phyloP scores from a whole-genome alignment of 2,329 filamentous ascomycete species.

The Aureobasidium sp. region DNA sequence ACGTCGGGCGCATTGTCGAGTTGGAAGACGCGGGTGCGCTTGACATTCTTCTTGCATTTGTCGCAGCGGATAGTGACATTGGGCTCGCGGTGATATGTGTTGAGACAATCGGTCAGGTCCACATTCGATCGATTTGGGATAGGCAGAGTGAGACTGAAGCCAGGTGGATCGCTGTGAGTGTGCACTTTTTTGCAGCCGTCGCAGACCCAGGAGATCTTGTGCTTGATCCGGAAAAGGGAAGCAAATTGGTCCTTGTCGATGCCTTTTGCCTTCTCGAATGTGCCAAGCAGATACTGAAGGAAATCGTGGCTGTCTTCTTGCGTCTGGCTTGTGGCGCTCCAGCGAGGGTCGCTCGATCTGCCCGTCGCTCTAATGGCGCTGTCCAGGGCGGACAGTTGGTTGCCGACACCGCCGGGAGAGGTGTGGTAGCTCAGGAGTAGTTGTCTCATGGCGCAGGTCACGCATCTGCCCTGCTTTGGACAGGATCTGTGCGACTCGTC shows the following conservation, averaged over 20 bases:
- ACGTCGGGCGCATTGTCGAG: conserved; percentile 19
- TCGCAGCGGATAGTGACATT: conserved; percentile 18
- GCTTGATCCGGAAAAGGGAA: conserved; percentile 15
- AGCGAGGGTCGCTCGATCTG: conserved; percentile 14
- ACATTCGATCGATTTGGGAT: conserved; percentile 12
- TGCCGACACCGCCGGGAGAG: neutral
- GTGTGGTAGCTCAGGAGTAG: conserved; percentile 14
- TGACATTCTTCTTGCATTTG: conserved; percentile 15
- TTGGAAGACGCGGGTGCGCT: conserved; percentile 4
- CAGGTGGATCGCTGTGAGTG: conserved; percentile 8
- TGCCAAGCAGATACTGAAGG: conserved; percentile 14
- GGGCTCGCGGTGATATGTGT: conserved; percentile 14
- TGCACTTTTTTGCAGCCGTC: conserved; percentile 11
- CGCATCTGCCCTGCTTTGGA: conserved; percentile 14
- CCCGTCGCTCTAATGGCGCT: conserved; percentile 14
- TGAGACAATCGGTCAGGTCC: conserved; percentile 16
- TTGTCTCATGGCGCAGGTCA: conserved; percentile 16
- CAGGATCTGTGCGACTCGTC: conserved; percentile 13
- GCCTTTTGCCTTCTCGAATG: conserved; percentile 12
- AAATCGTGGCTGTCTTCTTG: conserved; percentile 19
- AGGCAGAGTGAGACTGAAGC: conserved; percentile 15
- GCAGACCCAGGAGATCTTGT: conserved; percentile 18
- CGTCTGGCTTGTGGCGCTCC: conserved; percentile 7
- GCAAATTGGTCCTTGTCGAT: conserved; percentile 5
- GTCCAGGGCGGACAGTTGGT: conserved; percentile 16